phyloP scores from a whole-genome alignment of 1,139 yeast species.

The Yamadazyma sp. region DNA sequence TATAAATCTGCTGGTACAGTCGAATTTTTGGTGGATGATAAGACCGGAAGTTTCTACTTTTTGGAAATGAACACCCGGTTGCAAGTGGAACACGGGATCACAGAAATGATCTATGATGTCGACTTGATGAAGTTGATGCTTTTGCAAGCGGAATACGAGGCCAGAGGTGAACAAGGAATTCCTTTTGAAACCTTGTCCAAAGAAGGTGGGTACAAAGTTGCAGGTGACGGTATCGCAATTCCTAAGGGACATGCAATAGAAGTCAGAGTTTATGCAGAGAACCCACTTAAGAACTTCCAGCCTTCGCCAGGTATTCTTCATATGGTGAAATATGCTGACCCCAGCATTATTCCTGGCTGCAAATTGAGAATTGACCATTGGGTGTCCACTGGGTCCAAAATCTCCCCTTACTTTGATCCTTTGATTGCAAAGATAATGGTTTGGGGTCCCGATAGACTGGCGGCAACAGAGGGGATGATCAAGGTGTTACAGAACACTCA shows the following conservation, averaged over 20 bases:
- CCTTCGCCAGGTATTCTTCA: slow-evolving; percentile 38
- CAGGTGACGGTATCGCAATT: slow-evolving; percentile 19
- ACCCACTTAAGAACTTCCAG: slow-evolving; percentile 32
- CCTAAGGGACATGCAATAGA: slow-evolving; percentile 40
- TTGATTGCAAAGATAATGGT: slow-evolving; percentile 36
- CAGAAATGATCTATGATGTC: slow-evolving; percentile 33
- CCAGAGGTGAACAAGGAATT: slow-evolving; percentile 21
- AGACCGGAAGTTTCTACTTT: slow-evolving; percentile 28
- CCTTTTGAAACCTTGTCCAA: slow-evolving; percentile 18
- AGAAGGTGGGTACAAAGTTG: slow-evolving; percentile 14
- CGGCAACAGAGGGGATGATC: slow-evolving; percentile 23
- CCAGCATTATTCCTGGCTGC: slow-evolving; percentile 9
- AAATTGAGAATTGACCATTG: slow-evolving; percentile 34
- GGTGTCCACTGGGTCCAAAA: slow-evolving; percentile 33
- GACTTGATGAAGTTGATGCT: slow-evolving; percentile 34
- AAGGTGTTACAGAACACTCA: slow-evolving; percentile 20
- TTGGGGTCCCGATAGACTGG: slow-evolving; percentile 28
- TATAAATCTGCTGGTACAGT: slow-evolving; percentile 39
- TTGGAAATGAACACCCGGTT: slow-evolving; percentile 37
- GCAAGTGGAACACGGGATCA: slow-evolving; percentile 39
- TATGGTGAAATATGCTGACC: slow-evolving; percentile 20
- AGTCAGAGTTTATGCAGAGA: slow-evolving; percentile 36
- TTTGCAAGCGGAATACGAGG: slow-evolving; percentile 31
- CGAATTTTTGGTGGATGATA: slow-evolving; percentile 35
- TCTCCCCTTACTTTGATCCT: slow-evolving; percentile 40